phyloP scores from a whole-genome alignment of 2,329 filamentous ascomycete species.

The Paramyrothecium sp. region DNA sequence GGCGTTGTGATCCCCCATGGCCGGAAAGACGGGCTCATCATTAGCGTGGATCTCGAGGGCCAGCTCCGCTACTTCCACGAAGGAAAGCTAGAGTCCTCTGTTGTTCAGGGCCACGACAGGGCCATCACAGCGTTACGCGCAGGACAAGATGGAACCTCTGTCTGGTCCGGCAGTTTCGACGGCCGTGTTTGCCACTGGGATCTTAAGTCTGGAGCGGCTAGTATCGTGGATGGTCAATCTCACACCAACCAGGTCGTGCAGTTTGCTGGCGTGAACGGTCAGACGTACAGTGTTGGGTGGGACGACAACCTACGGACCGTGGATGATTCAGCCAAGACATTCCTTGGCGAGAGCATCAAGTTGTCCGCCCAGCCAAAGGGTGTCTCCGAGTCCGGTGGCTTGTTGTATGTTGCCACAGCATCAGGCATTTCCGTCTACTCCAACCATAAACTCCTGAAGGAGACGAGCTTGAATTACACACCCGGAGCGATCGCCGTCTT shows the following conservation, averaged over 20 bases:
- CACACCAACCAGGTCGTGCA: slow-evolving; percentile 86
- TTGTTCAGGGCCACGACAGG: slow-evolving; percentile 88
- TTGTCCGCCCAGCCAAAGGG: slow-evolving; percentile 81
- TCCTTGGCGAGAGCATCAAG: slow-evolving; percentile 66
- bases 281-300: slow-evolving; percentile 88
- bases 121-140: slow-evolving; percentile 73
- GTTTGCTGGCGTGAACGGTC: slow-evolving; percentile 60
- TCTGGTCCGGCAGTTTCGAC: slow-evolving; percentile 92
- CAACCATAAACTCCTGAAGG: slow-evolving; percentile 59
- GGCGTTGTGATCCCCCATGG: slow-evolving; percentile 88
- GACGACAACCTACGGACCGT: slow-evolving; percentile 85
- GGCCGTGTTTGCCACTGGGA: slow-evolving; percentile 87
- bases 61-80: slow-evolving; percentile 86
- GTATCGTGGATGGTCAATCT: slow-evolving; percentile 72
- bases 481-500: slow-evolving; percentile 72
- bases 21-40: slow-evolving; percentile 80
- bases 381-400: slow-evolving; percentile 52
- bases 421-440: slow-evolving; percentile 53
- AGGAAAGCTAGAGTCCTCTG: slow-evolving; percentile 65
- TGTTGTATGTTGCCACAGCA: slow-evolving; percentile 57
- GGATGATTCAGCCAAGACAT: slow-evolving; percentile 72
- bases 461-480: slow-evolving; percentile 58
- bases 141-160: slow-evolving; percentile 56
- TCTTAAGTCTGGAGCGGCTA: slow-evolving; percentile 63
- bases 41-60: slow-evolving; percentile 84